Evolutionary conservation across 2,329 filamentous ascomycete genomes (phyloP).

Genomic region (Rhytidhysteron rufulum): DNA sequence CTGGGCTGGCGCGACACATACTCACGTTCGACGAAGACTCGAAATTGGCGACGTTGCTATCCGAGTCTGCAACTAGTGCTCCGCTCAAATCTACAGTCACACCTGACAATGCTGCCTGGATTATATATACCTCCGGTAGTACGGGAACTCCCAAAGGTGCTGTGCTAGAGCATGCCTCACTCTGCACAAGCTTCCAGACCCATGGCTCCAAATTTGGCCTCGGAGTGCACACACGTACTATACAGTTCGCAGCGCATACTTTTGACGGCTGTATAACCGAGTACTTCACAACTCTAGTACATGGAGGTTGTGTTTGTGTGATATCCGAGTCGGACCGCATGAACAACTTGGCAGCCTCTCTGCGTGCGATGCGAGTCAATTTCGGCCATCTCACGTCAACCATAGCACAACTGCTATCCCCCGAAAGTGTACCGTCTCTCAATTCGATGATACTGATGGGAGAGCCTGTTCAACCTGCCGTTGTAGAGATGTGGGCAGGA

Average conservation of each 20-base stretch:
- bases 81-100: neutral
- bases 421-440: slow-evolving; percentile 36
- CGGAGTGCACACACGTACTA: slow-evolving; percentile 48
- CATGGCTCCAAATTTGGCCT: slow-evolving; percentile 30
- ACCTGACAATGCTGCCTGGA: slow-evolving; percentile 38
- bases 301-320: slow-evolving; percentile 48
- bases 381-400: slow-evolving; percentile 50
- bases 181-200: slow-evolving; percentile 41
- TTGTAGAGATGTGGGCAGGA: neutral
- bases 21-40: neutral
- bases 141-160: slow-evolving; percentile 54
- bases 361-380: slow-evolving; percentile 11
- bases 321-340: slow-evolving; percentile 50
- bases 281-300: slow-evolving; percentile 46
- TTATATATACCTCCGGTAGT: slow-evolving; percentile 55
- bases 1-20: neutral
- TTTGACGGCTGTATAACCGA: slow-evolving; percentile 51
- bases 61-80: neutral
- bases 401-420: slow-evolving; percentile 46
- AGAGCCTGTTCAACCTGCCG: slow-evolving; percentile 23
- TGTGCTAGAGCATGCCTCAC: slow-evolving; percentile 56
- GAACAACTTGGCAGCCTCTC: slow-evolving; percentile 44
- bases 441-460: slow-evolving; percentile 37
- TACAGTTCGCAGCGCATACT: slow-evolving; percentile 45
- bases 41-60: neutral